Base-by-base conservation (phyloP, 1,284 basidiomycete species). In the Volvariella volvacea region DNA sequence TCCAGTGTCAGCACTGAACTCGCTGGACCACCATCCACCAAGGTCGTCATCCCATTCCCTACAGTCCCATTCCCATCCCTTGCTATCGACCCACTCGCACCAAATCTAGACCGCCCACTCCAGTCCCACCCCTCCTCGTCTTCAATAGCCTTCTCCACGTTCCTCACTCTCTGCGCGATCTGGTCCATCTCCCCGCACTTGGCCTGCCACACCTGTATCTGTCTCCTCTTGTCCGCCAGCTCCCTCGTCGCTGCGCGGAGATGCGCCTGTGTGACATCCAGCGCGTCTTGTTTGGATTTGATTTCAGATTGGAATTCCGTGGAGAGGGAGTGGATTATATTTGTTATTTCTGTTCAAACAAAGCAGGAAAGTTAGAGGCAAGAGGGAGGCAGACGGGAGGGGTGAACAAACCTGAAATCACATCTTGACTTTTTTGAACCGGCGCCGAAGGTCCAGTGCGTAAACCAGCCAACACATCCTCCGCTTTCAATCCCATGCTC, bases 241-340 rank as follows among this genome's bases (percentile, higher is more conserved):
- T 93, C 86, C 46, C 89, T 82, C 0, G 94, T 98, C 1, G 92
- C 89, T 3, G 85, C 83, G 39, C 90, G 87, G 7, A 99, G 78
- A 55, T 93, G 87, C 4, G 80, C 81, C 62, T 93, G 91, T 10
- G 88, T 90, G 3, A 86, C 79, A 48, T 91, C 88, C 22, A 98
- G 77, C 10, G 80, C 75, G 52, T 92, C 88, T 60, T 93, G 85
- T 62, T 98, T 97, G 31, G 77, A 67, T 57, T 88, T 84, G 53
- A 97, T 78, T 62, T 99, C 96, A 22, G 73, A 56, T 39, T 84
- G 76, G 62, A 96, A 98, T 31, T 93, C 89, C 4, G 72, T 61
- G 47, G 82, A 80, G 8, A 96, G 74, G 34, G 70, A 71, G 58
- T 89, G 82, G 43, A 97, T 83, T 73, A 95, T 89, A 0, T 74